phyloP scores from a whole-genome alignment of 192 early-diverging fungal genomes.

The Borealophlyctis nickersoniae region DNA sequence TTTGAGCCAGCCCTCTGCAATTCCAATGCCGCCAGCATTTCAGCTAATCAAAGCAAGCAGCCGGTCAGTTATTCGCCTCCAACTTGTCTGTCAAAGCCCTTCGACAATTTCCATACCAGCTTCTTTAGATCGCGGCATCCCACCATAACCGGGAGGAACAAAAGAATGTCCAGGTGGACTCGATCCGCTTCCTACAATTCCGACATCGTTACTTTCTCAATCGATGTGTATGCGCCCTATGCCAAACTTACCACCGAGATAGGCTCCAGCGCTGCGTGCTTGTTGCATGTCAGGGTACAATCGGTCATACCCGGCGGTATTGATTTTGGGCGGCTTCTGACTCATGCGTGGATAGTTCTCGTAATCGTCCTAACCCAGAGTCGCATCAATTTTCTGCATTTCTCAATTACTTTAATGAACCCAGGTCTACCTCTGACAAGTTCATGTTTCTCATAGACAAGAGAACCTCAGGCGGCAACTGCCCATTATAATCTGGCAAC shows the following conservation, averaged over 20 bases:
- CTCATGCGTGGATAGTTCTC: not conserved
- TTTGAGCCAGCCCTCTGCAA: constrained; percentile 6
- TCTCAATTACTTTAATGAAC: constrained; percentile 1
- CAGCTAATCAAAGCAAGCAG: constrained; percentile 1
- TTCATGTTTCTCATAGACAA: constrained; percentile 53
- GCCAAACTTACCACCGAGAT: constrained; percentile 18
- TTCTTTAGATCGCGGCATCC: constrained; percentile 1
- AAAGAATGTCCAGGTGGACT: too few relatives aligned
- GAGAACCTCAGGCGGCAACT: constrained; percentile 40
- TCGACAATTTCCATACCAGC: too few relatives aligned
- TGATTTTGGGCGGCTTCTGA: constrained; percentile 17
- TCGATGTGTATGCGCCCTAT: too few relatives aligned
- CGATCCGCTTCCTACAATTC: too few relatives aligned
- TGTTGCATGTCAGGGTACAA: constrained; percentile 20
- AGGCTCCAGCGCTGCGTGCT: constrained; percentile 21
- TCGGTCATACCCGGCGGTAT: constrained; percentile 14
- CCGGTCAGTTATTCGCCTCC: too few relatives aligned
- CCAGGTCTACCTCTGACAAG: constrained; percentile 25
- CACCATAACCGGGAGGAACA: too few relatives aligned
- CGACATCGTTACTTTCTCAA: too few relatives aligned
- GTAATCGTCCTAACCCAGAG: not conserved
- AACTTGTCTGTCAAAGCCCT: too few relatives aligned
- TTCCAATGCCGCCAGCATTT: constrained; percentile 30
- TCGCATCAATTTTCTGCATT: not conserved
- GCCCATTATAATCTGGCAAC: constrained; percentile 31